Evolutionary conservation across 257 asterid genomes (phyloP).

Genomic region (Osmanthus fragrans): DNA sequence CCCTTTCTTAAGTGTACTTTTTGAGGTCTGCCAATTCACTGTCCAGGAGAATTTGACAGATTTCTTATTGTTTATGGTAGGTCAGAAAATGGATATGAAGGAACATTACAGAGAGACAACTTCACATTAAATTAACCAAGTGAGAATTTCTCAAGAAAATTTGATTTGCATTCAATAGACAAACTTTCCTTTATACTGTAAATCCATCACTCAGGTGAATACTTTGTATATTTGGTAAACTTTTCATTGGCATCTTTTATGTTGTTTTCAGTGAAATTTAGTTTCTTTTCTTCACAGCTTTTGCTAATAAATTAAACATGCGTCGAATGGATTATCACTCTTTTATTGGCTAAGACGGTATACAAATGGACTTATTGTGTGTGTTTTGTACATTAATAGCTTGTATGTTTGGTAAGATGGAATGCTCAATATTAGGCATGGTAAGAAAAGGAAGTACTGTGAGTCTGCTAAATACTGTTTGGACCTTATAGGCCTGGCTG

Average conservation of each 20-base stretch:
- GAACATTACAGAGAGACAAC: slow-evolving; percentile 23
- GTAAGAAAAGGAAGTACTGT: background rate
- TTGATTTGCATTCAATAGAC: background rate
- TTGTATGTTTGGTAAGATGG: too few species aligned
- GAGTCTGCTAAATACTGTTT: too few species aligned
- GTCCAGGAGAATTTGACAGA: slow-evolving; percentile 18
- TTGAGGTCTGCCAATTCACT: background rate
- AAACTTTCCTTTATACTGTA: background rate
- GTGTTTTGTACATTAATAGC: background rate
- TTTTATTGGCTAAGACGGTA: background rate
- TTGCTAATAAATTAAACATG: background rate
- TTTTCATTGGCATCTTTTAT: too few species aligned
- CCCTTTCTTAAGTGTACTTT: background rate
- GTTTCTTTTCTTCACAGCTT: background rate
- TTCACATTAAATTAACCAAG: slow-evolving; percentile 17
- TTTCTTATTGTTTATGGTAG: slow-evolving; percentile 48
- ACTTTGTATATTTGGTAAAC: background rate
- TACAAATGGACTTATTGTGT: background rate
- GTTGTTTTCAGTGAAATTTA: too few species aligned
- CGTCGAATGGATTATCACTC: background rate
- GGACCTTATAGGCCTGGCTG: too few species aligned
- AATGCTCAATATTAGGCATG: background rate
- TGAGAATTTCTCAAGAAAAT: background rate
- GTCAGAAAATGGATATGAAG: slow-evolving; percentile 61
- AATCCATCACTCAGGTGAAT: background rate